Evolutionary conservation across 176 grass and related monocot species (phyloP), one percentile per base, ranked within the genome.

Genomic region (Rhynchospora breviuscula): DNA sequence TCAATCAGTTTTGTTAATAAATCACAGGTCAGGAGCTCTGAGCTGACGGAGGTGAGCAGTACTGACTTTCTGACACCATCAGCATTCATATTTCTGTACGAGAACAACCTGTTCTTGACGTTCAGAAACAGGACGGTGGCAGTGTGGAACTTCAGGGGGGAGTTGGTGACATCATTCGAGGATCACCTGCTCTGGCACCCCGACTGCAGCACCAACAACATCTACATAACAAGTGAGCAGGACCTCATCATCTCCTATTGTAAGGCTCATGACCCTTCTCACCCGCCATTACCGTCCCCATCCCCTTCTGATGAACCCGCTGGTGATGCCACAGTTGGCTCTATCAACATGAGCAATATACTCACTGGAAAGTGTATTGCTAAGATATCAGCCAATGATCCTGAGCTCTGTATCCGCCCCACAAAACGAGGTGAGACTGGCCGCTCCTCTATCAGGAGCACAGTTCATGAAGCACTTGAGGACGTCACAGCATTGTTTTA

Each of bases 71-170:
- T 95, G 89, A 99, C 91, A 26, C 96, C 93, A 22, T 95, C 96
- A 83, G 93, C 96, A 22, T 99, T 99, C 62, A 99, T 99, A 81
- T 99, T 99, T 84, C 86, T 99, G 26, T 99, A 99, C 5, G 93
- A 99, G 85, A 99, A 99, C 84, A 92, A 99, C 90, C 96, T 95
- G 79, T 99, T 99, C 86, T 90, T 99, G 85, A 99, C 96, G 51
- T 99, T 99, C 25, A 85, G 96, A 80, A 92, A 99, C 78, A 91
- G 96, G 88, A 92, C 96, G 7, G 91, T 99, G 17, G 93, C 96
- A 59, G 96, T 99, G 10, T 99, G 96, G 96, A 95, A 99, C 79
- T 99, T 99, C 83, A 85, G 93, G 54, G 96, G 96, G 69, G 93
- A 99, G 86, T 90, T 95, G 64, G 96, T 99, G 6, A 99, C 96